phyloP scores from a whole-genome alignment of 306 rosid species.

The Hippophae rhamnoides region DNA sequence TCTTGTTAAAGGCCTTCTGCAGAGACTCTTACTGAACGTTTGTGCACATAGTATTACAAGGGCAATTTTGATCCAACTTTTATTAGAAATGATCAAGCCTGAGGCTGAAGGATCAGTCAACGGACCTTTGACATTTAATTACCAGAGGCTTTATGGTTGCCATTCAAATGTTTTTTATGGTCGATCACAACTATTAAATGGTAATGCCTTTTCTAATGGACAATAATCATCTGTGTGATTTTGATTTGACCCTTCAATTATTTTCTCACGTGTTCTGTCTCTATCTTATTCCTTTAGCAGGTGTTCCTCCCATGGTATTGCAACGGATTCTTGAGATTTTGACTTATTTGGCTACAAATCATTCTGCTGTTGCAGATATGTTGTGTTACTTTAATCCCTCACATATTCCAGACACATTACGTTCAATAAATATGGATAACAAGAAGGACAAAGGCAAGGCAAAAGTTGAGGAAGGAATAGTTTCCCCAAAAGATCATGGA shows the following conservation, averaged over 20 bases:
- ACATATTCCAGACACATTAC: slow-evolving; percentile 41
- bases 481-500: slow-evolving; percentile 25
- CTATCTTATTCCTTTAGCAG: slow-evolving; percentile 32
- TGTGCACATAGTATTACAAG: slow-evolving; percentile 87
- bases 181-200: slow-evolving; percentile 83
- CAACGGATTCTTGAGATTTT: slow-evolving; percentile 87
- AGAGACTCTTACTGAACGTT: slow-evolving; percentile 81
- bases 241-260: slow-evolving; percentile 8
- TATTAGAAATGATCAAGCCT: slow-evolving; percentile 75
- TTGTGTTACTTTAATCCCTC: slow-evolving; percentile 62
- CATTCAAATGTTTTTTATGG: slow-evolving; percentile 88
- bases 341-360: slow-evolving; percentile 76
- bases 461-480: slow-evolving; percentile 56
- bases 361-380: slow-evolving; percentile 80
- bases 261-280: slow-evolving; percentile 18
- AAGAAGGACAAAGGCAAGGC: slow-evolving; percentile 86
- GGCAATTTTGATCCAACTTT: slow-evolving; percentile 52
- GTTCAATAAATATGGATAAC: slow-evolving; percentile 24
- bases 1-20: slow-evolving; percentile 95
- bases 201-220: slow-evolving; percentile 32
- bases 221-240: slow-evolving; percentile 3
- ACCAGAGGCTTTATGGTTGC: slow-evolving; percentile 93
- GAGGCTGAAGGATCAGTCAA: slow-evolving; percentile 65
- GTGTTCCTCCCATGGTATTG: slow-evolving; percentile 89
- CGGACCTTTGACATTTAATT: slow-evolving; percentile 44